Evolutionary conservation across 2,329 filamentous ascomycete species (phyloP).

Genomic region (Eutypella sp.): DNA sequence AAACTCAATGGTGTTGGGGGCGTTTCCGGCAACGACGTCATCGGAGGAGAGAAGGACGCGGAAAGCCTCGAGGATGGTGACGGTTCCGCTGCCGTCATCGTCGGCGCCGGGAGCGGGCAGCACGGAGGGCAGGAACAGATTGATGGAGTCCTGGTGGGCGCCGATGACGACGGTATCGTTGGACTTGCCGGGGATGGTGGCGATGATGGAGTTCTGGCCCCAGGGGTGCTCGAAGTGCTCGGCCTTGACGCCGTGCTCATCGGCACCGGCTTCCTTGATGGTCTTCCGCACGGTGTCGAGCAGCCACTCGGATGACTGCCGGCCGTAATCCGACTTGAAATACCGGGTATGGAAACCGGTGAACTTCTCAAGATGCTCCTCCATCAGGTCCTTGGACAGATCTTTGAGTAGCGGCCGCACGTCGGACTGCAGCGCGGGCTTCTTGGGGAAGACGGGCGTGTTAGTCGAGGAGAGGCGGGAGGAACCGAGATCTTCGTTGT

Average conservation of each 20-base stretch:
- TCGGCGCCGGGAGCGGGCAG: constrained; percentile 89
- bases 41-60: constrained; percentile 72
- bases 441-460: constrained; percentile 60
- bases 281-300: constrained; percentile 68
- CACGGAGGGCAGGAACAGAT: constrained; percentile 80
- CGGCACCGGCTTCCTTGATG: constrained; percentile 66
- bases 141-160: constrained; percentile 93
- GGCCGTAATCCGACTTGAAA: constrained; percentile 73
- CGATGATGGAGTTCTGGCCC: constrained; percentile 88
- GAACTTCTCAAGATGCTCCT: constrained; percentile 70
- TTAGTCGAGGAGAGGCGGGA: constrained; percentile 30
- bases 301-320: constrained; percentile 84
- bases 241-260: constrained; percentile 60
- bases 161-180: constrained; percentile 85
- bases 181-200: constrained; percentile 79
- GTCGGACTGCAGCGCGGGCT: constrained; percentile 59
- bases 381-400: constrained; percentile 72
- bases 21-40: constrained; percentile 64
- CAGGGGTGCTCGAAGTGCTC: constrained; percentile 75
- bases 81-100: constrained; percentile 87
- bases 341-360: constrained; percentile 78
- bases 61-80: constrained; percentile 91
- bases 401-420: constrained; percentile 62
- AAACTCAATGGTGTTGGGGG: constrained; percentile 86
- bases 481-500: constrained; percentile 60